phyloP scores from a whole-genome alignment of 73 alveolate genomes.

The Tetrahymena malaccensis region DNA sequence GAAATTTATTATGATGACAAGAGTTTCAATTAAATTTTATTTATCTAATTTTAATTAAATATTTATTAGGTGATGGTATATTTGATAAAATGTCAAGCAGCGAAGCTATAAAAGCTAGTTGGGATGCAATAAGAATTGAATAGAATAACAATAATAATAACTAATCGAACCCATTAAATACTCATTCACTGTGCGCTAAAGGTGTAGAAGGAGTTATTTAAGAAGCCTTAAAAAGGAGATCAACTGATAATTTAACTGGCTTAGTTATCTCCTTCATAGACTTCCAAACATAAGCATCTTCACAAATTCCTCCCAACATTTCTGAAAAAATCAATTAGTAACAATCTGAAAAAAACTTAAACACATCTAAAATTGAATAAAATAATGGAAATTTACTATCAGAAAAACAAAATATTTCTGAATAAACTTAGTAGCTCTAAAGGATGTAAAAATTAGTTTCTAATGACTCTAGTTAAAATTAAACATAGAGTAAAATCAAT shows the following conservation, averaged over 20 bases:
- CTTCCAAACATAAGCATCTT: background rate
- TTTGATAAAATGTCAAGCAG: conserved; percentile 79
- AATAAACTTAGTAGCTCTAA: background rate
- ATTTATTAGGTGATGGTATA: conserved; percentile 78
- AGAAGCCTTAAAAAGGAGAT: conserved; percentile 69
- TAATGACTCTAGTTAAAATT: background rate
- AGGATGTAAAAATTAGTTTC: background rate
- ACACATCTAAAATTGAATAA: background rate
- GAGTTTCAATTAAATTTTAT: conserved; percentile 9
- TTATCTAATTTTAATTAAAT: background rate
- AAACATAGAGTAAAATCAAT: background rate
- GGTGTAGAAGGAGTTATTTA: conserved; percentile 75
- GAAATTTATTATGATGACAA: background rate
- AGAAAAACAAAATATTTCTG: background rate
- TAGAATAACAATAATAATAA: background rate
- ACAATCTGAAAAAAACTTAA: background rate
- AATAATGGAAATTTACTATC: background rate
- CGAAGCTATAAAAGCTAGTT: conserved; percentile 72
- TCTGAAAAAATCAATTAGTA: background rate
- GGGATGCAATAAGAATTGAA: conserved; percentile 22
- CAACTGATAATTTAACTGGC: conserved; percentile 86
- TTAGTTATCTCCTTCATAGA: conserved; percentile 64
- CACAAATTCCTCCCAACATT: background rate
- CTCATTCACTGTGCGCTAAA: conserved; percentile 73
- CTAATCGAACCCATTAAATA: background rate